Conservation (phyloP, 148 eudicot species). For the Cornus controversa region DNA sequence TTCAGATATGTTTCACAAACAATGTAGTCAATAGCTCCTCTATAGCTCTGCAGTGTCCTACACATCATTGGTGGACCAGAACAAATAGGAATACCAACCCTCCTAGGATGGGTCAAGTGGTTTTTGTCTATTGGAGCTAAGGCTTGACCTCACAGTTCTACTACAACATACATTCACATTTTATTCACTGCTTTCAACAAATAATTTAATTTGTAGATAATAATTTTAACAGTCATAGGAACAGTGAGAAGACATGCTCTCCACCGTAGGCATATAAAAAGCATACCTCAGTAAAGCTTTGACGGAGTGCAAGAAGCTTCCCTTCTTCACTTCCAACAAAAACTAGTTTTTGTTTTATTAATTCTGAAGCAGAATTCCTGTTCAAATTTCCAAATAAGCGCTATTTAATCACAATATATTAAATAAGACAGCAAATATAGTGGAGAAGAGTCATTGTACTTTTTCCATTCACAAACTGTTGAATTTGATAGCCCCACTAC, state of each 20-base stretch:
- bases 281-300: constrained; percentile 88
- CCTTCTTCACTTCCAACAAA: constrained; percentile 96
- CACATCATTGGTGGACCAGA: not conserved
- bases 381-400: constrained; percentile 11
- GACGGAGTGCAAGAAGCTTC: constrained; percentile 86
- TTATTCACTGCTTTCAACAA: not conserved
- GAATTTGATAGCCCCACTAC: not conserved
- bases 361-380: constrained; percentile 89
- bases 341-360: constrained; percentile 76
- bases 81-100: not conserved
- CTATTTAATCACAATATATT: not conserved
- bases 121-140: too few species aligned
- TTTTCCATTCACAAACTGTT: not conserved
- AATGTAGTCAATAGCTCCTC: not conserved
- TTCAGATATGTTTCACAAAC: not conserved
- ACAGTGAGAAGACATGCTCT: too few species aligned
- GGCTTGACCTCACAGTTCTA: too few species aligned
- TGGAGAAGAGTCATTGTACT: not conserved
- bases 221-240: too few species aligned
- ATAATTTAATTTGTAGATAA: constrained; percentile 1
- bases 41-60: not conserved
- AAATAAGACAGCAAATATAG: constrained; percentile 3
- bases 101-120: not conserved
- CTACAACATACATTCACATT: too few species aligned
- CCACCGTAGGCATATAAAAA: not conserved